Conservation (phyloP, 2,329 filamentous ascomycete genomes). For the Trichoderma hamatum region DNA sequence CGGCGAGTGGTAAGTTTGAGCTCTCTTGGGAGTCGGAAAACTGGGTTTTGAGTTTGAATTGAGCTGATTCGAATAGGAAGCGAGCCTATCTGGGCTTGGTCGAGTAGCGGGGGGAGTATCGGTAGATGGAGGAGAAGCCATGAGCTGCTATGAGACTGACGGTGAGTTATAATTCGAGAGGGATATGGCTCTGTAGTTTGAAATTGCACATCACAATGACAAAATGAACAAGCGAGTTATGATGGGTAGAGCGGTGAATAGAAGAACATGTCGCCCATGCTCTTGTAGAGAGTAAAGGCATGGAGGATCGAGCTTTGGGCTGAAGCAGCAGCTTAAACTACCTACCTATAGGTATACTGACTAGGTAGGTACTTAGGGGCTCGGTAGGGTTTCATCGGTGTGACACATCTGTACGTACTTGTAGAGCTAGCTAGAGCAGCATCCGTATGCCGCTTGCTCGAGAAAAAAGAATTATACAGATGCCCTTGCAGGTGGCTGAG, state of each 20-base stretch:
- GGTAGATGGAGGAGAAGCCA: slow-evolving; percentile 40
- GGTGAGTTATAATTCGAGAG: not conserved
- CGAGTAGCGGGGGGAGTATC: slow-evolving; percentile 38
- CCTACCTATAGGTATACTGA: no score
- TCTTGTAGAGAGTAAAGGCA: not conserved
- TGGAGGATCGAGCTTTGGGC: not conserved
- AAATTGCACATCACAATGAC: not conserved
- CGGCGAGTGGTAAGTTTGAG: slow-evolving; percentile 51
- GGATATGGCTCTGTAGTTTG: slow-evolving; percentile 14
- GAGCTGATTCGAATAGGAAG: slow-evolving; percentile 38
- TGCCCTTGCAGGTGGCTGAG: not conserved
- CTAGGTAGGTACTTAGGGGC: not conserved
- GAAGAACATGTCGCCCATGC: not conserved
- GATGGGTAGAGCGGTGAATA: not conserved
- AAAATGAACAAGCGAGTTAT: not conserved
- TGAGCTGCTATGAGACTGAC: slow-evolving; percentile 32
- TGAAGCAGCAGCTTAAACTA: not conserved
- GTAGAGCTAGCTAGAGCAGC: not conserved
- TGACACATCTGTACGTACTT: slow-evolving; percentile 8
- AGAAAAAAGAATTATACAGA: not conserved
- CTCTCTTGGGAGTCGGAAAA: slow-evolving; percentile 46
- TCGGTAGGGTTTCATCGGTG: not conserved
- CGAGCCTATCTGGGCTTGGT: slow-evolving; percentile 36
- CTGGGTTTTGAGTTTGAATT: slow-evolving; percentile 37
- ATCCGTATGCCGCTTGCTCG: not conserved